Evolutionary conservation across 768 basidiomycete species (phyloP).

Genomic region (Vararia minispora): DNA sequence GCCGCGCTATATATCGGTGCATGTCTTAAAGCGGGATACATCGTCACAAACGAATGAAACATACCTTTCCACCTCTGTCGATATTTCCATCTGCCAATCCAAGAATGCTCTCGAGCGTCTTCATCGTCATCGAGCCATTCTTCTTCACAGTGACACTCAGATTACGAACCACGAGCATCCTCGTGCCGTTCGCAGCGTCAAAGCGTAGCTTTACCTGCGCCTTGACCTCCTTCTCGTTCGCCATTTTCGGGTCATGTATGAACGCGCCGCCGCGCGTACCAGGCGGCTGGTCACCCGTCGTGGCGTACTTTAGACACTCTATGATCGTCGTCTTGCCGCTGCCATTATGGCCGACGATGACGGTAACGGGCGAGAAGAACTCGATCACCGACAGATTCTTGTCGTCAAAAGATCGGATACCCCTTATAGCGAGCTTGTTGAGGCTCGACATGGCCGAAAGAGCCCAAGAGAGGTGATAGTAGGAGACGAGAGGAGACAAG

Average conservation of each 20-base stretch:
- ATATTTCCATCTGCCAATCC: slow-evolving; percentile 55
- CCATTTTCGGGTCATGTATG: slow-evolving; percentile 98
- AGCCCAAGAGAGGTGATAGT: background rate
- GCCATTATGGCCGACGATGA: slow-evolving; percentile 98
- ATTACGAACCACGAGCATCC: slow-evolving; percentile 87
- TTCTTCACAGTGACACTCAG: slow-evolving; percentile 92
- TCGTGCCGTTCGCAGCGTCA: slow-evolving; percentile 74
- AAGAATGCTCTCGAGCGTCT: slow-evolving; percentile 90
- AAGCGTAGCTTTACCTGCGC: slow-evolving; percentile 96
- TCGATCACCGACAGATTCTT: slow-evolving; percentile 89
- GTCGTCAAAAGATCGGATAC: slow-evolving; percentile 95
- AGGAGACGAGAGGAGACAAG: too few relatives aligned
- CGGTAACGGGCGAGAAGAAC: slow-evolving; percentile 95
- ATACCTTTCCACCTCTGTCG: slow-evolving; percentile 69
- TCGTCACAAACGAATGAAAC: slow-evolving; percentile 13
- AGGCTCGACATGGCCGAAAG: slow-evolving; percentile 54
- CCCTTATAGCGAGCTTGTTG: slow-evolving; percentile 89
- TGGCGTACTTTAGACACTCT: slow-evolving; percentile 98
- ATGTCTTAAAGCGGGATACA: background rate
- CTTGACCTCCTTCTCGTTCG: slow-evolving; percentile 98
- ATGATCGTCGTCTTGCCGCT: slow-evolving; percentile 99
- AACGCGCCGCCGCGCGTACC: slow-evolving; percentile 98
- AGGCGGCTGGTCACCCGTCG: slow-evolving; percentile 95
- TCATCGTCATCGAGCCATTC: slow-evolving; percentile 82
- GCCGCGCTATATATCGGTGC: slow-evolving; percentile 41